A percentile compares a stretch with the other conserved stretches of the same genome.
Conservation (phyloP, 2,329 filamentous ascomycete species). For the Xylariales sp. region DNA sequence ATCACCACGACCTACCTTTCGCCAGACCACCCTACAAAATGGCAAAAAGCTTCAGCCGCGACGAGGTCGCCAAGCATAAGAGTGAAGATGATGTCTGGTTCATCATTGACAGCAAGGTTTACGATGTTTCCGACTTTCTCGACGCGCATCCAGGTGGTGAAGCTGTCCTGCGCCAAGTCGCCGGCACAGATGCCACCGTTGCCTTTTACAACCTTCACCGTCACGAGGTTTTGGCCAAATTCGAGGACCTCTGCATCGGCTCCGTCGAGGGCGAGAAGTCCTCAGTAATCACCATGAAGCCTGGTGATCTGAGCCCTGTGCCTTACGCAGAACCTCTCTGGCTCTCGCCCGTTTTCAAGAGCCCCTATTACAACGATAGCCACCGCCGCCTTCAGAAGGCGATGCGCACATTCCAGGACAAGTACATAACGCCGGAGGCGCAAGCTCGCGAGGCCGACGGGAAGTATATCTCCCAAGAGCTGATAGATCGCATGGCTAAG, state of each 20-base stretch:
- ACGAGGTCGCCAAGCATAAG: slow-evolving; percentile 71
- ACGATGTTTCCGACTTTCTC: slow-evolving; percentile 80
- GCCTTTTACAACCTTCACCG: slow-evolving; percentile 91
- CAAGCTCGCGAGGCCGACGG: slow-evolving; percentile 72
- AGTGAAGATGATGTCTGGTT: slow-evolving; percentile 74
- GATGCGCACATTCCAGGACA: slow-evolving; percentile 68
- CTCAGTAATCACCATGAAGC: slow-evolving; percentile 63
- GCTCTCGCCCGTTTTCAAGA: slow-evolving; percentile 72
- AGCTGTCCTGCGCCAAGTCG: slow-evolving; percentile 74
- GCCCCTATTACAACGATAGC: slow-evolving; percentile 74
- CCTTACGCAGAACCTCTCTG: slow-evolving; percentile 85
- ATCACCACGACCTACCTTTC: too few species aligned
- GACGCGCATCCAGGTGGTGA: slow-evolving; percentile 82
- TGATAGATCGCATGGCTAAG: slow-evolving; percentile 76
- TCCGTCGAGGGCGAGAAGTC: slow-evolving; percentile 70
- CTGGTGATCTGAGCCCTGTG: slow-evolving; percentile 70
- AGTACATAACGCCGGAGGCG: slow-evolving; percentile 68
- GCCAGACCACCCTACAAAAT: slow-evolving; percentile 13
- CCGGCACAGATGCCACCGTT: slow-evolving; percentile 74
- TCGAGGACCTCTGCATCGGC: slow-evolving; percentile 70
- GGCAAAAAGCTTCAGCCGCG: slow-evolving; percentile 51
- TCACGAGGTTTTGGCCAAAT: slow-evolving; percentile 83
- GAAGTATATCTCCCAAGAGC: slow-evolving; percentile 62
- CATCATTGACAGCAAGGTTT: slow-evolving; percentile 82
- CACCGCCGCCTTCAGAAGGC: slow-evolving; percentile 66